phyloP scores from a whole-genome alignment of 495 filamentous ascomycete species.

The Aspergillus incahuasiensis region DNA sequence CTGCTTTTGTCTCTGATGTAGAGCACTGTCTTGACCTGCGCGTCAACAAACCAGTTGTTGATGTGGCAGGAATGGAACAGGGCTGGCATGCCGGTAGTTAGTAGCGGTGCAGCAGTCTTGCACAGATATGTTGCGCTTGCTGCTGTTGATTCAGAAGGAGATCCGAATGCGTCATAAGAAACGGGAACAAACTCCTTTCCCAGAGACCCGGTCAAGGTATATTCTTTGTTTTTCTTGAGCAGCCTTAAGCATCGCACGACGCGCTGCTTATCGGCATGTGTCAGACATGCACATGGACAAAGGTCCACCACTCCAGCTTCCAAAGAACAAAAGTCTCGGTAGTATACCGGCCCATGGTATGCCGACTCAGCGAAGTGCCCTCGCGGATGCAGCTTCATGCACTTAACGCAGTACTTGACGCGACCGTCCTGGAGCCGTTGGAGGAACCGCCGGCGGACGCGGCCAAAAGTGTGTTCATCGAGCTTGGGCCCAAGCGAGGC shows the following conservation, averaged over 20 bases:
- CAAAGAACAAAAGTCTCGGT: neutral
- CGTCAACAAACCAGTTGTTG: neutral
- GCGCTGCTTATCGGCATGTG: neutral
- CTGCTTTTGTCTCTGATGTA: neutral
- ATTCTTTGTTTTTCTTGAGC: neutral
- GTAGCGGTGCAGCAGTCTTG: too few species aligned
- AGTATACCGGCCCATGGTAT: neutral
- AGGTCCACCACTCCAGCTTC: neutral
- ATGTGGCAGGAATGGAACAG: neutral
- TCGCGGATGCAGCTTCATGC: neutral
- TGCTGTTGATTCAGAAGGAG: too few species aligned
- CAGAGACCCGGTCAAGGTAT: neutral
- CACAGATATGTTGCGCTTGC: too few species aligned
- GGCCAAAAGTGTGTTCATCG: neutral
- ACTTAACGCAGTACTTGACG: neutral
- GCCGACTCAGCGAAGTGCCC: neutral
- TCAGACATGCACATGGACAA: neutral
- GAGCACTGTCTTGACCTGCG: neutral
- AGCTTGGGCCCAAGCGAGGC: too few species aligned
- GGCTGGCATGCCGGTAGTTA: neutral
- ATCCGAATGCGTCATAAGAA: too few species aligned
- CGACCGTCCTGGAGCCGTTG: neutral
- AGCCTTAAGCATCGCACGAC: neutral
- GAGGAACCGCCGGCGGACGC: neutral
- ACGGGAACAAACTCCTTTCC: neutral